Evolutionary conservation across 257 asterid genomes (phyloP).

Genomic region (Solanum sejunctum): DNA sequence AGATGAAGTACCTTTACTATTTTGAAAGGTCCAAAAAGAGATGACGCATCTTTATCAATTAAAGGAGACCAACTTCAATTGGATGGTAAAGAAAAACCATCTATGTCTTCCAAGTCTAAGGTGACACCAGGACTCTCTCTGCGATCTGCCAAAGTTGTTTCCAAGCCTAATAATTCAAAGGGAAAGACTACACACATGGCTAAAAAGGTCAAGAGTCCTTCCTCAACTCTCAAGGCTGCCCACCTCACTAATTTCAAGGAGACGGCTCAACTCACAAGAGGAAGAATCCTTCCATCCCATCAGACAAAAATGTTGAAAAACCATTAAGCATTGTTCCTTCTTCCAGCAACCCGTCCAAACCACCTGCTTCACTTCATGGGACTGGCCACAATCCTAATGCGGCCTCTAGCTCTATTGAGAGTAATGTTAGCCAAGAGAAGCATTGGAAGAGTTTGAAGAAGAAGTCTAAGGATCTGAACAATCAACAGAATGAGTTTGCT

Average conservation of each 20-base stretch:
- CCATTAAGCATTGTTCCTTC: neutral
- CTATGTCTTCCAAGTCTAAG: neutral
- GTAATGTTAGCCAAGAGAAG: neutral
- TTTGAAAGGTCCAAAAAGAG: neutral
- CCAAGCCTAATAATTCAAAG: neutral
- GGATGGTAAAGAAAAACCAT: neutral
- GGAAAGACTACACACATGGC: neutral
- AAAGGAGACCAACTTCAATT: neutral
- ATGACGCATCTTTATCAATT: neutral
- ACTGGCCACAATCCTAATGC: neutral
- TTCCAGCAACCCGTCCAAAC: too few relatives aligned
- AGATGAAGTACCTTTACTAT: neutral
- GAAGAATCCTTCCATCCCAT: neutral
- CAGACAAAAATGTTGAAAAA: neutral
- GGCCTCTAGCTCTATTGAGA: neutral
- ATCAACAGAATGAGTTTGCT: too few relatives aligned
- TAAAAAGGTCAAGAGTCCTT: neutral
- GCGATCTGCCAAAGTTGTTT: neutral
- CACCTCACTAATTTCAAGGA: neutral
- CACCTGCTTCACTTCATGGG: neutral
- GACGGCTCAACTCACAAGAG: neutral
- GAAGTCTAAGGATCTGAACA: neutral
- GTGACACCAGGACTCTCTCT: fast-evolving
- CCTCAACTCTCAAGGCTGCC: neutral
- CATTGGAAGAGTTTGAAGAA: neutral